These are phyloP conservation scores for Pichia deserticola DNA, from an alignment of 805 yeast species.

Conservation along the genomic window DNA sequence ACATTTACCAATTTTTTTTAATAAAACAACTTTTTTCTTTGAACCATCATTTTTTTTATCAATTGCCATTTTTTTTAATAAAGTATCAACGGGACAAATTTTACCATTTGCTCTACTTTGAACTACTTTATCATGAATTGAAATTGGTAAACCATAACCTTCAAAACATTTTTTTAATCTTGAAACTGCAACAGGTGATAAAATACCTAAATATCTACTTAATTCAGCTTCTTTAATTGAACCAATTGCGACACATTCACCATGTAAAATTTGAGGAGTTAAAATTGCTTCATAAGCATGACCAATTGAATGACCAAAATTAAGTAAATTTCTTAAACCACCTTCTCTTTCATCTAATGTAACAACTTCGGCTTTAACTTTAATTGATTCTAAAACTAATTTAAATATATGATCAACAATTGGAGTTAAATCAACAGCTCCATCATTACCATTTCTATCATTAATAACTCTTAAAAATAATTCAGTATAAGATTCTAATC, in stretches of 20 bases:
- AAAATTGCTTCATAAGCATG: slow-evolving; percentile 98
- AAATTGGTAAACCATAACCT: slow-evolving; percentile 80
- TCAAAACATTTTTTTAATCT: slow-evolving; percentile 74
- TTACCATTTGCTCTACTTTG: slow-evolving; percentile 62
- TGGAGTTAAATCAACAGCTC: slow-evolving; percentile 53
- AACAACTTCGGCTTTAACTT: slow-evolving; percentile 91
- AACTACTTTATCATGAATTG: slow-evolving; percentile 66
- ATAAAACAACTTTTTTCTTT: slow-evolving; percentile 76
- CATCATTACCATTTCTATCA: slow-evolving; percentile 30
- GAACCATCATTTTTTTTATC: slow-evolving; percentile 96
- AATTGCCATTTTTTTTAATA: slow-evolving; percentile 82
- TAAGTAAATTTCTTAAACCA: slow-evolving; percentile 82
- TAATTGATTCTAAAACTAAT: slow-evolving; percentile 77
- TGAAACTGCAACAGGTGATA: slow-evolving; percentile 91
- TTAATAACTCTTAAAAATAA: slow-evolving; percentile 62
- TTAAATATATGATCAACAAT: slow-evolving; percentile 69
- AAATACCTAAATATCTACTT: slow-evolving; percentile 81
- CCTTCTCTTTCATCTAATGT: slow-evolving; percentile 93
- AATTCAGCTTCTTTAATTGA: slow-evolving; percentile 92
- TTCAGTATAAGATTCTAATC: slow-evolving; percentile 73
- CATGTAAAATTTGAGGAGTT: slow-evolving; percentile 94
- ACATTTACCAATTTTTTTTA: slow-evolving; percentile 82
- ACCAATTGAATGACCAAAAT: slow-evolving; percentile 96
- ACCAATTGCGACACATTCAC: slow-evolving; percentile 99
- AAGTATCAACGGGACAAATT: slow-evolving; percentile 64